Evolutionary conservation across 2,329 filamentous ascomycete genomes (phyloP).

Genomic region (Epichloe gansuensis): DNA sequence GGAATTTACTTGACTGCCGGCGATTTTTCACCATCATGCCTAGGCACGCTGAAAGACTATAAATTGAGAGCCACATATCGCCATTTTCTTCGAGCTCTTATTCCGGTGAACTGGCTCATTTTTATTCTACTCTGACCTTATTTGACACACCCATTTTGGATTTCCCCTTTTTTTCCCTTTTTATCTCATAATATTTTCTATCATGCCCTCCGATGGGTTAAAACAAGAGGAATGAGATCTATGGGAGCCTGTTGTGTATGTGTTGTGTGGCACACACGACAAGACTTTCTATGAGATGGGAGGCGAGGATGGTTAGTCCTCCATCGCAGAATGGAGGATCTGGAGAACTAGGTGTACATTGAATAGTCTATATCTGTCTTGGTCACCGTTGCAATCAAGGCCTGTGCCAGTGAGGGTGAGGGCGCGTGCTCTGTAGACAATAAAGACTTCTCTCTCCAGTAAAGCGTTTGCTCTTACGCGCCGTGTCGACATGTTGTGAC

Average conservation of each 20-base stretch:
- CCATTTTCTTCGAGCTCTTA: conserved; percentile 5
- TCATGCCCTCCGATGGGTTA: neutral
- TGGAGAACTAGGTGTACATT: neutral
- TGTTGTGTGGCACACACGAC: conserved; percentile 7
- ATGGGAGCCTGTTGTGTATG: conserved; percentile 4
- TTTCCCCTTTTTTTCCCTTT: conserved; percentile 2
- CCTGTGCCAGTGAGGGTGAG: neutral
- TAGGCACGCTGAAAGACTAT: neutral
- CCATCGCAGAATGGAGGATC: neutral
- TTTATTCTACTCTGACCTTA: neutral
- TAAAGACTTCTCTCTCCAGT: neutral
- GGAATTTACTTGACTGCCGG: neutral
- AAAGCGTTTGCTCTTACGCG: neutral
- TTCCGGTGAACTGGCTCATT: conserved; percentile 1
- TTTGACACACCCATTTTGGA: neutral
- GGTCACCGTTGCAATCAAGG: neutral
- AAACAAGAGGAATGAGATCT: neutral
- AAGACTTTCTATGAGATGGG: neutral
- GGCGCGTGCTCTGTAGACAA: conserved; percentile 1
- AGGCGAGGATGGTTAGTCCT: neutral
- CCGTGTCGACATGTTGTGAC: too few species aligned
- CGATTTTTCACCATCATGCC: neutral
- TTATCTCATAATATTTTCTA: conserved; percentile 3
- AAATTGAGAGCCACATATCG: neutral
- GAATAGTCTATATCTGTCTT: neutral